Conservation (phyloP, 73 alveolate genomes). For the Paraurostyla sp. region DNA sequence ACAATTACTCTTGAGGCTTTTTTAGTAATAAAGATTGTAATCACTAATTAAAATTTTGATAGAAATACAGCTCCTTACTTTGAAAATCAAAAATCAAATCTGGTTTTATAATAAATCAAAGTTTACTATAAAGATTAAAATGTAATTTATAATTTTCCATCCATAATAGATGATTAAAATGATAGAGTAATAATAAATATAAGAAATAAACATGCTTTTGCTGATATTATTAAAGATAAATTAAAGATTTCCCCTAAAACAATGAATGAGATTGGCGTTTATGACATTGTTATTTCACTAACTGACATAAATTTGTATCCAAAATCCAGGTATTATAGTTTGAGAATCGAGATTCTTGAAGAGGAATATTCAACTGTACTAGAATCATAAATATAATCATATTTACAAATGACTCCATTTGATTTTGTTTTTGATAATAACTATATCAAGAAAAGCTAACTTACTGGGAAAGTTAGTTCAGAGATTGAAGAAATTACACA, state of each 20-base stretch:
- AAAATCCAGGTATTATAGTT: not conserved
- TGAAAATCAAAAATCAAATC: no score
- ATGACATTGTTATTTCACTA: no score
- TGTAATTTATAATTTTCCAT: no score
- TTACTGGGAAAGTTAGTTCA: conserved; percentile 5
- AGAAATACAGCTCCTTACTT: no score
- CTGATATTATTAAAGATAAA: not conserved
- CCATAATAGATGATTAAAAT: not conserved
- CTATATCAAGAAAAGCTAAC: not conserved
- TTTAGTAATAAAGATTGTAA: no score
- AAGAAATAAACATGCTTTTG: not conserved
- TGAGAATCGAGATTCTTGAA: not conserved
- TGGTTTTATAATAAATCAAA: no score
- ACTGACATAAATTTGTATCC: no score
- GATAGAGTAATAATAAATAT: not conserved
- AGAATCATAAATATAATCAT: not conserved
- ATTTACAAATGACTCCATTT: not conserved
- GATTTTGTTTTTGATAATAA: not conserved
- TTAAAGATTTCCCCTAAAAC: not conserved
- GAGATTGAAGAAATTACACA: not conserved
- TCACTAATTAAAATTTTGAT: no score
- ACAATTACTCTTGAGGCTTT: no score
- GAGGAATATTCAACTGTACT: not conserved
- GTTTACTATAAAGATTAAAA: no score
- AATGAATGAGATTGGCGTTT: not conserved